Conservation (phyloP, 805 yeast genomes). For the Torulaspora microellipsoides region DNA sequence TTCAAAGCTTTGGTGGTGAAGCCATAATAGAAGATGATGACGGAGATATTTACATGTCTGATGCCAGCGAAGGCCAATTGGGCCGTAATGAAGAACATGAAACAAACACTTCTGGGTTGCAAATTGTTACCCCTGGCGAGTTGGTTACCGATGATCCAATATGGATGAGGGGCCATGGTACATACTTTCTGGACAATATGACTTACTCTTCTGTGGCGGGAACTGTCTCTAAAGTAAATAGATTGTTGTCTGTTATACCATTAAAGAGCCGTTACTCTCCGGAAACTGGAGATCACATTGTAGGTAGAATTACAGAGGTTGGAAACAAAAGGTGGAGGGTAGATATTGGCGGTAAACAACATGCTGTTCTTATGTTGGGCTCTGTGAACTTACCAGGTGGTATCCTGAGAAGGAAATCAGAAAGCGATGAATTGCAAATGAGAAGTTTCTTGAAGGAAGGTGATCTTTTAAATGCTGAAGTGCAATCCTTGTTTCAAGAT, state of each 20-base stretch:
- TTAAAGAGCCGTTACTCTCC: conserved; percentile 85
- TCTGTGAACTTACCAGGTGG: conserved; percentile 98
- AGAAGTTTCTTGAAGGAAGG: conserved; percentile 91
- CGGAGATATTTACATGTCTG: conserved; percentile 42
- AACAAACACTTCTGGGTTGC: conserved; percentile 29
- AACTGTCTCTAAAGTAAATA: conserved; percentile 76
- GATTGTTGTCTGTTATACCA: conserved; percentile 79
- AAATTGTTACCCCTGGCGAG: conserved; percentile 91
- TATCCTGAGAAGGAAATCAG: conserved; percentile 85
- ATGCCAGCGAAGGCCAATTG: conserved; percentile 31
- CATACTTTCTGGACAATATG: conserved; percentile 67
- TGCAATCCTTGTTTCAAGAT: conserved; percentile 81
- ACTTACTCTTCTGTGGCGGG: conserved; percentile 95
- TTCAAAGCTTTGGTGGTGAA: conserved; percentile 16
- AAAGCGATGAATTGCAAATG: conserved; percentile 95
- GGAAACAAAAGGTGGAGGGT: conserved; percentile 95
- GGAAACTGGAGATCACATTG: conserved; percentile 93
- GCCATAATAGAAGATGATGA: conserved; percentile 26
- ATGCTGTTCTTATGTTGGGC: conserved; percentile 88
- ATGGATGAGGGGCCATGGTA: conserved; percentile 99
- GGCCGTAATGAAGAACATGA: conserved; percentile 24
- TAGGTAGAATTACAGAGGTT: conserved; percentile 92
- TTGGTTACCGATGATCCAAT: conserved; percentile 90
- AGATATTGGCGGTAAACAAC: conserved; percentile 91
- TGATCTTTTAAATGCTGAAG: conserved; percentile 91